Percentiles rank a stretch among this genome's conserved stretches.
Evolutionary conservation across 768 basidiomycete genomes (phyloP).

Genomic region (Pleurotus tuber-regium): DNA sequence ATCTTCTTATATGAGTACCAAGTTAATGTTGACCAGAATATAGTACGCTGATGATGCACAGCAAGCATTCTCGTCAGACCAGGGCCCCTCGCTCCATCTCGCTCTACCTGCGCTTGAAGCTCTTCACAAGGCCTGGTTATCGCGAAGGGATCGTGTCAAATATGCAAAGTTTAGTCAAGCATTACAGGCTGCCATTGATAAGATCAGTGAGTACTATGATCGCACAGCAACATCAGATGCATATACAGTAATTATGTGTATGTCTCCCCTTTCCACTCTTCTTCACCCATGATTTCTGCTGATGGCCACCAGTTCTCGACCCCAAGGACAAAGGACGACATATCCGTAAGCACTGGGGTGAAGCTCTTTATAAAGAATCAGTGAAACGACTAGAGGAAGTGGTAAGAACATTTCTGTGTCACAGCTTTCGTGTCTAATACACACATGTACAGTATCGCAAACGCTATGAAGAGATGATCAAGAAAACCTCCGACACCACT

Average conservation of each 20-base stretch:
- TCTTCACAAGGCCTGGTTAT: slow-evolving; percentile 22
- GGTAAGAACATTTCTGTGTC: slow-evolving; percentile 1
- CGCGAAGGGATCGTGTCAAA: slow-evolving; percentile 9
- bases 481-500: background rate
- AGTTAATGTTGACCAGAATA: too few species aligned
- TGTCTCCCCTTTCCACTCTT: slow-evolving; percentile 12
- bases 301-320: slow-evolving; percentile 4
- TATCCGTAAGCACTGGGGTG: slow-evolving; percentile 8
- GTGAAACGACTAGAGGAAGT: background rate
- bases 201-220: slow-evolving; percentile 25
- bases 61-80: slow-evolving; percentile 28
- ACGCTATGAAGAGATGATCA: background rate
- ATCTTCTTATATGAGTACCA: background rate
- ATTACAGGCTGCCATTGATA: slow-evolving; percentile 17
- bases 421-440: background rate
- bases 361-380: background rate
- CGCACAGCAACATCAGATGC: slow-evolving; percentile 24
- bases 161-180: slow-evolving; percentile 18
- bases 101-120: slow-evolving; percentile 22
- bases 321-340: slow-evolving; percentile 7
- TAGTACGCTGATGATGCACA: slow-evolving; percentile 19
- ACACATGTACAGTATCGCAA: background rate
- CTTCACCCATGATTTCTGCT: background rate
- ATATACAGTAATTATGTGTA: slow-evolving; percentile 25
- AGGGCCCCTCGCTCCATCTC: slow-evolving; percentile 20